Conservation (phyloP, 2,329 filamentous ascomycete species). For the Lachnellula arida region DNA sequence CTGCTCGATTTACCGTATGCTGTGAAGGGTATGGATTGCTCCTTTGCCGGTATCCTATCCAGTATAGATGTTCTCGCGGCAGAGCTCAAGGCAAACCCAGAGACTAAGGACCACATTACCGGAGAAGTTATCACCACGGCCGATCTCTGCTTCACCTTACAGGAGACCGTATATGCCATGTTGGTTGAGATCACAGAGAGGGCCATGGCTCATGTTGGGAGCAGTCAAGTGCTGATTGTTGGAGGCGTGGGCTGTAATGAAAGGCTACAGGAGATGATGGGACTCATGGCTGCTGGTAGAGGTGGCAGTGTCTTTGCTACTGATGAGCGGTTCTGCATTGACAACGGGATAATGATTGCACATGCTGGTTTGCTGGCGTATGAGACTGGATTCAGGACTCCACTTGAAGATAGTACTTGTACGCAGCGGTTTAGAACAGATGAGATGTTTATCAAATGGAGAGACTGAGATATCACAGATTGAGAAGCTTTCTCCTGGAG, state of each 20-base stretch:
- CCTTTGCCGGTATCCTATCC: constrained; percentile 87
- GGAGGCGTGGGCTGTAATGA: constrained; percentile 96
- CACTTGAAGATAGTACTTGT: constrained; percentile 75
- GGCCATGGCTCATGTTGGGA: constrained; percentile 96
- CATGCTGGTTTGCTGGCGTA: constrained; percentile 88
- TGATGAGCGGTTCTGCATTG: constrained; percentile 96
- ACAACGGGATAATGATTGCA: constrained; percentile 99
- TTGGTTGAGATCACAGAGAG: constrained; percentile 97
- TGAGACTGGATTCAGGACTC: constrained; percentile 72
- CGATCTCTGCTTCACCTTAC: constrained; percentile 89
- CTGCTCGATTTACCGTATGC: constrained; percentile 89
- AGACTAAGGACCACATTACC: constrained; percentile 42
- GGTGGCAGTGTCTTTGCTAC: constrained; percentile 91
- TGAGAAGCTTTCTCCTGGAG: neutral
- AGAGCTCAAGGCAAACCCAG: constrained; percentile 51
- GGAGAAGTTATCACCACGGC: constrained; percentile 64
- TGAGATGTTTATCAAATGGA: constrained; percentile 76
- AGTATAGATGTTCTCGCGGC: constrained; percentile 75
- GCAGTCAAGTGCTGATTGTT: constrained; percentile 85
- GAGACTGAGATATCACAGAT: constrained; percentile 42
- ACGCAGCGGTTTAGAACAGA: constrained; percentile 81
- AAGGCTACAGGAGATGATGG: constrained; percentile 97
- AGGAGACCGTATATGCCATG: constrained; percentile 96
- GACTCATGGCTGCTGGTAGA: constrained; percentile 81
- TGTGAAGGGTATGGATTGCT: constrained; percentile 98